phyloP scores from a whole-genome alignment of 2,329 filamentous ascomycete genomes.

The Paraphoma chrysanthemicola region DNA sequence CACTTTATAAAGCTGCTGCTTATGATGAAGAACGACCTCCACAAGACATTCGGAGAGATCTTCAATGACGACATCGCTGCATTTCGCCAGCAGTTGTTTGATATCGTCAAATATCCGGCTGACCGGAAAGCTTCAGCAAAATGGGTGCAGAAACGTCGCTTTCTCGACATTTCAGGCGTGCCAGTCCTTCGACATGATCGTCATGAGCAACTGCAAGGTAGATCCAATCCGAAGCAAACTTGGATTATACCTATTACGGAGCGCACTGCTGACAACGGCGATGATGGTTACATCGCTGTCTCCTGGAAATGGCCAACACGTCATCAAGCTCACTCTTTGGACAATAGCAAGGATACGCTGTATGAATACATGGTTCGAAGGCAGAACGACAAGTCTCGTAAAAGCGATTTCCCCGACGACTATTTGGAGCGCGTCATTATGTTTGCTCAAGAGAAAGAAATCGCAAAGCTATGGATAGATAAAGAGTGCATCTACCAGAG shows the following conservation, averaged over 20 bases:
- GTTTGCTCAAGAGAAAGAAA: conserved; percentile 13
- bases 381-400: conserved; percentile 4
- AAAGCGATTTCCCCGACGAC: conserved; percentile 21
- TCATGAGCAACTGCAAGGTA: background rate
- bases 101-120: conserved; percentile 10
- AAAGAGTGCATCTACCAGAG: conserved; percentile 28
- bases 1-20: no score
- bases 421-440: conserved; percentile 25
- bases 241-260: conserved; percentile 6
- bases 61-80: conserved; percentile 14
- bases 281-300: conserved; percentile 20
- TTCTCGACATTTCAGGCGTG: conserved; percentile 21
- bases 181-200: conserved; percentile 4
- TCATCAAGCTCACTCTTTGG: background rate
- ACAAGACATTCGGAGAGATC: conserved; percentile 17
- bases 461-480: conserved; percentile 24
- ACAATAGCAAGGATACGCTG: background rate
- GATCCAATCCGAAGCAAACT: background rate
- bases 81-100: conserved; percentile 19
- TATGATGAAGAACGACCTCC: background rate
- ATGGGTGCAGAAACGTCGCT: conserved; percentile 16
- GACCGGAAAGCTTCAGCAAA: conserved; percentile 13
- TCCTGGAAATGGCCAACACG: conserved; percentile 20
- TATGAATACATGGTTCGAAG: conserved; percentile 17
- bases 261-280: conserved; percentile 5